Evolutionary conservation across 805 yeast genomes (phyloP), one percentile per base, ranked within the genome.

Genomic region (Cyberlindnera lachancei): DNA sequence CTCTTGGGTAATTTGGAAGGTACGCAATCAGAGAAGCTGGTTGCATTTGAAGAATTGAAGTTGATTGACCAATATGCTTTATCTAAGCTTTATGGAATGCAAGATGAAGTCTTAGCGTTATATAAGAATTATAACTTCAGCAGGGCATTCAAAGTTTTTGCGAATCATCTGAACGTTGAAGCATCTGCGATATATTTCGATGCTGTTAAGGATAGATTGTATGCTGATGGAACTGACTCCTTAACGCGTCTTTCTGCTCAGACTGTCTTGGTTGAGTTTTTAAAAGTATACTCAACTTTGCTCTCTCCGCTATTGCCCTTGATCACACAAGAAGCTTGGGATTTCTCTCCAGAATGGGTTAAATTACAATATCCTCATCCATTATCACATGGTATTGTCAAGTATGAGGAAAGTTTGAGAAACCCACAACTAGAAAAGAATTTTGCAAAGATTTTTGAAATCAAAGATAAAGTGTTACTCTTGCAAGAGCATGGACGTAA

Each of bases 311-410:
- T 92, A 1, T 58, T 81, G 23, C 99, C 99, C 1, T 53, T 85
- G 4, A 61, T 88, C 35, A 68, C 90, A 0, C 97, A 92, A 56
- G 96, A 92, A 50, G 86, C 75, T 0, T 88, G 96, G 95, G 72
- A 73, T 23, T 64, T 47, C 71, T 4, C 77, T 73, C 9, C 44
- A 19, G 18, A 28, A 23, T 34, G 58, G 62, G 48, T 31, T 18
- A 27, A 28, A 5, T 30, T 40, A 6, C 40, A 33, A 4, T 25
- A 35, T 6, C 25, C 21, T 4, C 29, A 36, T 31, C 55, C 57
- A 17, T 22, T 44, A 15, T 25, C 46, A 6, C 31, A 27, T 15
- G 53, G 48, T 12, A 18, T 31, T 13, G 31, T 35, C 13, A 13
- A 33, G 29, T 20, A 30, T 34, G 31, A 29, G 4, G 46, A 50